These are phyloP conservation scores for Trichoderma sp. DNA, from an alignment of 2,329 filamentous ascomycete species.

Conservation along the genomic window DNA sequence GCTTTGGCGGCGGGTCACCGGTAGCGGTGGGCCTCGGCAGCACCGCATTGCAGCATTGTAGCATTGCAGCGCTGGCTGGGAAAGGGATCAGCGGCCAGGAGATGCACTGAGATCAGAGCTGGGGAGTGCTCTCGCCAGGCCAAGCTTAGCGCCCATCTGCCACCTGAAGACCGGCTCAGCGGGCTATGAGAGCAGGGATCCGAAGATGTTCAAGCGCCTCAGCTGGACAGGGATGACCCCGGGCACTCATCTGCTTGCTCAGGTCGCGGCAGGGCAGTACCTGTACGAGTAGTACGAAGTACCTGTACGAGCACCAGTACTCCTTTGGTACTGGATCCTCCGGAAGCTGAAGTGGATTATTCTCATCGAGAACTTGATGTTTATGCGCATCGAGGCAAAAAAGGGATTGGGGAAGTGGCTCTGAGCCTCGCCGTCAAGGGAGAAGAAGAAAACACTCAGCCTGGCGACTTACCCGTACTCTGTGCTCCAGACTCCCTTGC, in stretches of 20 bases:
- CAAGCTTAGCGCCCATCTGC: slow-evolving; percentile 16
- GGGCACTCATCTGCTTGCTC: background rate
- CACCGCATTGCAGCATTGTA: slow-evolving; percentile 17
- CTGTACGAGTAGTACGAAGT: background rate
- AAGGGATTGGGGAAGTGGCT: background rate
- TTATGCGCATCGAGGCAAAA: background rate
- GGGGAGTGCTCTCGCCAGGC: background rate
- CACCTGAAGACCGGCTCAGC: slow-evolving; percentile 17
- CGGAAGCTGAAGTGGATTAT: background rate
- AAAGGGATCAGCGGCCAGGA: slow-evolving; percentile 14
- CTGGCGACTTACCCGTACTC: background rate
- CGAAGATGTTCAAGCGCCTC: slow-evolving; percentile 9
- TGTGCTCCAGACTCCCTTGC: background rate
- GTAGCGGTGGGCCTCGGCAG: slow-evolving; percentile 3
- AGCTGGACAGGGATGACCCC: slow-evolving; percentile 17
- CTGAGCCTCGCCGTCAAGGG: background rate
- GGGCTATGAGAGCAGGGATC: slow-evolving; percentile 1
- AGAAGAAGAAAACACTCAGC: background rate
- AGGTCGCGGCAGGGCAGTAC: background rate
- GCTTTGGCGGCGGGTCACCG: slow-evolving; percentile 19
- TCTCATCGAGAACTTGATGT: background rate
- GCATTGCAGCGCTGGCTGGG: slow-evolving; percentile 9
- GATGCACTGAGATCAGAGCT: slow-evolving; percentile 17
- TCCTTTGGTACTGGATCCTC: background rate
- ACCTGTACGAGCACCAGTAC: background rate